Evolutionary conservation across 345 rosid genomes (phyloP).

Genomic region (Punica granatum): DNA sequence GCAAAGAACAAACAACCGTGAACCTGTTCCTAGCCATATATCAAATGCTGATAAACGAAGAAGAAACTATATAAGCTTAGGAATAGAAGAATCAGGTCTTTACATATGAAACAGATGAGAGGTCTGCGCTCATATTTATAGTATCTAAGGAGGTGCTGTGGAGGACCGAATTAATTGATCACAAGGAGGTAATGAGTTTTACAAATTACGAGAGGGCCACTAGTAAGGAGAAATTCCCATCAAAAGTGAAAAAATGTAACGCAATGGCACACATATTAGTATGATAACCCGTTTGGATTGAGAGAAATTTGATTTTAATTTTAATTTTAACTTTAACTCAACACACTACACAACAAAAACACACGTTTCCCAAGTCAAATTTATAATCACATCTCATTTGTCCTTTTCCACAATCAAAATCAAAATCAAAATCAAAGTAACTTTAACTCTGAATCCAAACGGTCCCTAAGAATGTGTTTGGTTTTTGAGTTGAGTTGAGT

Average conservation of each 20-base stretch:
- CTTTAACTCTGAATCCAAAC: too few species aligned
- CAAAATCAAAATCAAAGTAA: too few species aligned
- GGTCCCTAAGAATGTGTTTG: too few species aligned
- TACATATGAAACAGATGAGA: background rate
- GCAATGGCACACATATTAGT: too few species aligned
- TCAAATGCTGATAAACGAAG: background rate
- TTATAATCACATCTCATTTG: too few species aligned
- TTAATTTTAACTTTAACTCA: too few species aligned
- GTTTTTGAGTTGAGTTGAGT: too few species aligned
- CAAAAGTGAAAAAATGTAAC: background rate
- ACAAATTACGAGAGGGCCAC: background rate
- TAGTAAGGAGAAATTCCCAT: background rate
- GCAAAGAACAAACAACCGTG: background rate
- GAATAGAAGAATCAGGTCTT: background rate
- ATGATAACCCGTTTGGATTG: too few species aligned
- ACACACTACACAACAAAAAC: too few species aligned
- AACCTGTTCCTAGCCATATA: background rate
- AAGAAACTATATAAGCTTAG: background rate
- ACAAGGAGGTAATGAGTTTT: background rate
- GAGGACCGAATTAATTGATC: background rate
- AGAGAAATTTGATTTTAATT: too few species aligned
- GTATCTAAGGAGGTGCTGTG: background rate
- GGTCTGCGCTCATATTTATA: background rate
- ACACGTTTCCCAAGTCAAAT: too few species aligned
- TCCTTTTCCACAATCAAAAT: too few species aligned